Percentiles rank a stretch among this genome's conserved stretches.
phyloP scores from a whole-genome alignment of 1,139 yeast genomes.

The Diutina catenulata region DNA sequence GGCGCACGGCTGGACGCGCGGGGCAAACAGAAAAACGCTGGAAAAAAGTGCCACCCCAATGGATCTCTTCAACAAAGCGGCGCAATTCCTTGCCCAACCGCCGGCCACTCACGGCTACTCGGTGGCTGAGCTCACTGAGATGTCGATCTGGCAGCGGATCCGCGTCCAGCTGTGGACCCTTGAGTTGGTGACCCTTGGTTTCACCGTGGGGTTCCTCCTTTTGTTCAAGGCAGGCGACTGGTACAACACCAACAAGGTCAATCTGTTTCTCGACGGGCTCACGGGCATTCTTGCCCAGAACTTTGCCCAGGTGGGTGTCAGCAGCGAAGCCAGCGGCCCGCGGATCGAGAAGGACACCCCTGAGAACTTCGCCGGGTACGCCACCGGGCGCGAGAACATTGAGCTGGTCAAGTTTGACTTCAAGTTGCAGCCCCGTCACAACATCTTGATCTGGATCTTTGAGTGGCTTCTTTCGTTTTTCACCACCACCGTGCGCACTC shows the following conservation, averaged over 20 bases:
- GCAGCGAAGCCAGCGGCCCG: neutral
- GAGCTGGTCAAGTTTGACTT: constrained; percentile 50
- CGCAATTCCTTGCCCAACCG: constrained; percentile 2
- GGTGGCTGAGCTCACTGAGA: constrained; percentile 36
- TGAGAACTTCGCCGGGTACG: constrained; percentile 65
- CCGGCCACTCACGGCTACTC: constrained; percentile 19
- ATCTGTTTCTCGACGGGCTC: constrained; percentile 32
- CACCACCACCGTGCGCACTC: constrained; percentile 32
- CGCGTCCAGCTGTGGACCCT: constrained; percentile 58
- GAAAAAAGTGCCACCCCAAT: too few species aligned
- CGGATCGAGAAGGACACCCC: constrained; percentile 50
- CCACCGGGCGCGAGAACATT: constrained; percentile 79
- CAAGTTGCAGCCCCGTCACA: constrained; percentile 70
- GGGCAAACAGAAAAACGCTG: too few species aligned
- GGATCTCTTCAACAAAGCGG: neutral
- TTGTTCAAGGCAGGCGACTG: constrained; percentile 47
- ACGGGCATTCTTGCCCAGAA: constrained; percentile 43
- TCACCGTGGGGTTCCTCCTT: constrained; percentile 33
- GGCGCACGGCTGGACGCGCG: too few species aligned
- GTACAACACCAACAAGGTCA: constrained; percentile 46
- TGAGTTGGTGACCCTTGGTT: constrained; percentile 46
- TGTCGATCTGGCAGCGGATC: constrained; percentile 42
- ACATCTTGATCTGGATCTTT: constrained; percentile 50
- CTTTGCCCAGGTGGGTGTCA: constrained; percentile 72
- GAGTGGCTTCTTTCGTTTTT: constrained; percentile 49